Conservation (phyloP, 345 rosid genomes). For the Cardamine resedifolia region DNA sequence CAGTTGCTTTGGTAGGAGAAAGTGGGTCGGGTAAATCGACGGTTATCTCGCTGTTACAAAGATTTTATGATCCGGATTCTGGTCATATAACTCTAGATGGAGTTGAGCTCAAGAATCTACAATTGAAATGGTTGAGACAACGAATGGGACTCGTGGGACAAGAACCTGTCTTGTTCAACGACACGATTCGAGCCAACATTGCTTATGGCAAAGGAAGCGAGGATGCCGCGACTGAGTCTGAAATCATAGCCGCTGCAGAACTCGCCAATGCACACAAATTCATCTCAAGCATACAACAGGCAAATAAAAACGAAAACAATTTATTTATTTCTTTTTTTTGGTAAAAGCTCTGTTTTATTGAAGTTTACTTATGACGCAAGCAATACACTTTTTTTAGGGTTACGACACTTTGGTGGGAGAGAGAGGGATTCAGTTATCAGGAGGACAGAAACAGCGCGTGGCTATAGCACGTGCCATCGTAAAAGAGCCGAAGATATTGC, state of each 20-base stretch:
- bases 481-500: constrained; percentile 61
- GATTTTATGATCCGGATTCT: constrained; percentile 65
- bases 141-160: constrained; percentile 79
- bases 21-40: constrained; percentile 84
- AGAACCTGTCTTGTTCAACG: constrained; percentile 64
- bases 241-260: constrained; percentile 62
- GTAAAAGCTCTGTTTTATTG: background rate
- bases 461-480: constrained; percentile 80
- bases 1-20: constrained; percentile 77
- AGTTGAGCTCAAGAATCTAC: constrained; percentile 54
- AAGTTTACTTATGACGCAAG: background rate
- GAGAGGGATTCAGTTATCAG: constrained; percentile 67
- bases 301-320: constrained; percentile 2
- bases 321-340: background rate
- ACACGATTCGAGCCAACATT: constrained; percentile 62
- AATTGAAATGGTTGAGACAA: constrained; percentile 66
- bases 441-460: constrained; percentile 79
- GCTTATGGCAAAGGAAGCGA: constrained; percentile 70
- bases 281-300: constrained; percentile 57
- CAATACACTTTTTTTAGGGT: constrained; percentile 42
- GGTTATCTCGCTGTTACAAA: constrained; percentile 55
- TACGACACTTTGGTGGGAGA: constrained; percentile 72
- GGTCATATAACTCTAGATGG: constrained; percentile 68
- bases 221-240: constrained; percentile 49
- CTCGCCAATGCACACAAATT: constrained; percentile 70